Evolutionary conservation across 495 filamentous ascomycete species (phyloP).

Genomic region (Bombardia bombarda): DNA sequence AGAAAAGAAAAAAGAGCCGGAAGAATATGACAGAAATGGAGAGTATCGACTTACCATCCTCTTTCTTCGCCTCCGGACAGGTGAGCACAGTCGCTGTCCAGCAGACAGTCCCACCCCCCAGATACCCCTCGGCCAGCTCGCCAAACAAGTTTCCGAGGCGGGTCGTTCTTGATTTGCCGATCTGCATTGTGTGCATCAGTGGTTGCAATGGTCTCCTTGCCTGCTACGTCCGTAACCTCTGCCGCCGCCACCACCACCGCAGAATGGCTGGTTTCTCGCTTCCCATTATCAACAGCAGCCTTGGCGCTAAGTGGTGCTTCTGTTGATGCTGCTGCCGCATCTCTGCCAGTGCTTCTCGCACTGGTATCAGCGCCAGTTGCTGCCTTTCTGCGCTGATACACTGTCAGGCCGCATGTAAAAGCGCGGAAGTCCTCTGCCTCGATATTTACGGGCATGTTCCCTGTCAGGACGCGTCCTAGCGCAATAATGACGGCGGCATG

Average conservation of each 20-base stretch:
- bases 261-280: too few species aligned
- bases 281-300: too few species aligned
- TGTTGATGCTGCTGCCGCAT: background rate
- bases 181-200: conserved; percentile 27
- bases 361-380: background rate
- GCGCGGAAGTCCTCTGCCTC: conserved; percentile 71
- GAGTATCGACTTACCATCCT: conserved; percentile 61
- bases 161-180: conserved; percentile 8
- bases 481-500: conserved; percentile 87
- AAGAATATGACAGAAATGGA: background rate
- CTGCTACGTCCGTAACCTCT: too few species aligned
- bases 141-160: conserved; percentile 44
- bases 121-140: conserved; percentile 56
- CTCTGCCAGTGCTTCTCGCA: too few species aligned
- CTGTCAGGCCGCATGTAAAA: conserved; percentile 77
- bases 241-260: too few species aligned
- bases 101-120: conserved; percentile 71
- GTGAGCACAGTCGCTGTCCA: conserved; percentile 75
- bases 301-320: too few species aligned
- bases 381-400: conserved; percentile 27
- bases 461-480: conserved; percentile 73
- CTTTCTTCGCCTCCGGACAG: conserved; percentile 74
- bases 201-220: too few species aligned
- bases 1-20: conserved; percentile 5
- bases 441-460: conserved; percentile 58